Conservation (phyloP, 352 stramenopile species). For the Globisporangium radiosum region DNA sequence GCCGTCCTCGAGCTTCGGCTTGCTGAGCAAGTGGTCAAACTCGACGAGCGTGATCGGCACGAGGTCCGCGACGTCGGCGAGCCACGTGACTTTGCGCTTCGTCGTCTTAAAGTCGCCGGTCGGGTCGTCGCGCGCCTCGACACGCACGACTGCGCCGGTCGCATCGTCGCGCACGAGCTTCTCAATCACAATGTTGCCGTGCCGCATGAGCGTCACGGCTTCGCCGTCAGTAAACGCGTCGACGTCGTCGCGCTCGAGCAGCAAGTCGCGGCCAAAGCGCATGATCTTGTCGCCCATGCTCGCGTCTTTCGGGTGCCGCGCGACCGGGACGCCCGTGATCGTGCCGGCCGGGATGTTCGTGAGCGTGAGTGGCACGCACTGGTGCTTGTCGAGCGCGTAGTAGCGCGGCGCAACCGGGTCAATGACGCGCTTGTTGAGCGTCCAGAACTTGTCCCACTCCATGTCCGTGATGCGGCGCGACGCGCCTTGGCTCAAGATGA, state of each 20-base stretch:
- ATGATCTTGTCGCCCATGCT: conserved; percentile 81
- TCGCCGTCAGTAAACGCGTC: conserved; percentile 92
- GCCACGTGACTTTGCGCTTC: conserved; percentile 96
- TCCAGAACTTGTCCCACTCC: conserved; percentile 99
- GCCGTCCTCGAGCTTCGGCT: conserved; percentile 97
- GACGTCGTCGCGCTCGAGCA: conserved; percentile 95
- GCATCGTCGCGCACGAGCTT: conserved; percentile 53
- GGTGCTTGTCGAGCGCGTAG: conserved; percentile 93
- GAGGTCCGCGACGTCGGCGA: conserved; percentile 87
- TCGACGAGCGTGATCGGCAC: conserved; percentile 92
- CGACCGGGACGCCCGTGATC: conserved; percentile 45
- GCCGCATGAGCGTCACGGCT: conserved; percentile 97
- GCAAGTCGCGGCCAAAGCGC: conserved; percentile 83
- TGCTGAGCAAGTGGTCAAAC: conserved; percentile 98
- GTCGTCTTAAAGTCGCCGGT: conserved; percentile 92
- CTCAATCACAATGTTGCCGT: conserved; percentile 89
- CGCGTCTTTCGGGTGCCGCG: conserved; percentile 77
- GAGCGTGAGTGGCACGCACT: conserved; percentile 86
- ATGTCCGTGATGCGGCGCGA: conserved; percentile 96
- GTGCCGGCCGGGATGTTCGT: conserved; percentile 64
- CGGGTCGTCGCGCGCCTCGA: conserved; percentile 73
- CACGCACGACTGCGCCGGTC: conserved; percentile 39
- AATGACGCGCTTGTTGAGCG: conserved; percentile 98
- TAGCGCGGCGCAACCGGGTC: conserved; percentile 94
- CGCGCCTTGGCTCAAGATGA: conserved; percentile 97